Evolutionary conservation across 1,139 yeast genomes (phyloP).

Genomic region (Zygoascus hellenicus): DNA sequence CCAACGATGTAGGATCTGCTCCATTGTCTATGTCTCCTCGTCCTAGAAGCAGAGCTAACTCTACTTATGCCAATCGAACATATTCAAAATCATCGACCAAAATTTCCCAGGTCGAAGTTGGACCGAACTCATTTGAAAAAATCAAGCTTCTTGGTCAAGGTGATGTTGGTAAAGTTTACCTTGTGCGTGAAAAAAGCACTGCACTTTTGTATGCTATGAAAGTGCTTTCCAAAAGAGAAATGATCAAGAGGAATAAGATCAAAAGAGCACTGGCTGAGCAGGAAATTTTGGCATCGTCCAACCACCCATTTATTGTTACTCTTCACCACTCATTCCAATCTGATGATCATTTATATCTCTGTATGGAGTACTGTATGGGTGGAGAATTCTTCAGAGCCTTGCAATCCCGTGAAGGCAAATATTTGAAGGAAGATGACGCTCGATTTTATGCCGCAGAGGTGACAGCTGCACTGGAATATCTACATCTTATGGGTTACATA

Average conservation of each 20-base stretch:
- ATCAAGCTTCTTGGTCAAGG: constrained; percentile 88
- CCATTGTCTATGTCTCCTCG: constrained; percentile 7
- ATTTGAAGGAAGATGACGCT: constrained; percentile 84
- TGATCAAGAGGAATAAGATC: constrained; percentile 91
- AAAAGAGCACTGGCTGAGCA: constrained; percentile 95
- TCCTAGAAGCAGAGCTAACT: constrained; percentile 32
- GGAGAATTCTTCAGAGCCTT: constrained; percentile 97
- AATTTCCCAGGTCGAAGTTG: constrained; percentile 71
- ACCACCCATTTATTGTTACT: constrained; percentile 96
- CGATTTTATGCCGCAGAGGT: constrained; percentile 95
- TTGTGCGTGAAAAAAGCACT: constrained; percentile 76
- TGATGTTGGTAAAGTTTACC: constrained; percentile 93
- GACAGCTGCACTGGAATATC: constrained; percentile 90
- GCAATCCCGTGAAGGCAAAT: constrained; percentile 83
- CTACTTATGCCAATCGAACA: constrained; percentile 39
- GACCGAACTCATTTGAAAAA: constrained; percentile 83
- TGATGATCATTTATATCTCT: constrained; percentile 83
- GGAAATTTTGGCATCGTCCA: constrained; percentile 89
- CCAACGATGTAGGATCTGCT: background rate
- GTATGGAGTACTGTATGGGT: constrained; percentile 99
- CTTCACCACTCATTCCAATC: constrained; percentile 95
- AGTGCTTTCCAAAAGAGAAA: constrained; percentile 80
- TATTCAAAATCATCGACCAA: constrained; percentile 61
- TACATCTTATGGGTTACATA: constrained; percentile 94
- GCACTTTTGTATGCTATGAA: constrained; percentile 87